Base-by-base conservation (phyloP, 371 early-diverging fungal species). In the Apophysomyces ossiformis region DNA sequence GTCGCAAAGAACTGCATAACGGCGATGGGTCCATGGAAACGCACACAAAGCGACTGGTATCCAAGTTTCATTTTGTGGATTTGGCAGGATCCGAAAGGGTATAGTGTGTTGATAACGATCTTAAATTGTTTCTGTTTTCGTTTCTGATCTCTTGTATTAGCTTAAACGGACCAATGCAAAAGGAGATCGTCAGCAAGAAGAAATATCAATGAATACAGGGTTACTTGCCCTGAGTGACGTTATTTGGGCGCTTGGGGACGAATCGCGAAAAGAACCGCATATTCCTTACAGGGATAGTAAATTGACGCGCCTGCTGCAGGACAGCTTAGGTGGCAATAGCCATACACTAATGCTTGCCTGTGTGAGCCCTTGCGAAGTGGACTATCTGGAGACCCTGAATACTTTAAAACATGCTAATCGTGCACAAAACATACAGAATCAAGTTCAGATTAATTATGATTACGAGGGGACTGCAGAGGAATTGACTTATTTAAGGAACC, bases 11-110 rank as follows among this genome's bases (percentile, higher is more conserved):
- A 21, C 9, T 26, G 21, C 16, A 50, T 18, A 13, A n/a, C n/a
- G 21, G 21, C 21, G 54, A 50, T 18, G 54, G 18, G 4, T 16
- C 21, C 21, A 9, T 50, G n/a, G 21, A 26, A 47, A 7, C 47
- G 7, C 7, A 21, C 11, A 21, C 21, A 9, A 50, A 50, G 16
- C 46, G 38, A 7, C 54, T 47, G 50, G 37, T 58, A 37, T 93
- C 95, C 46, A 99, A 99, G 78, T 95, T 98, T 70, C 95, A 98
- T 74, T 99, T 99, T 89, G 99, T 99, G 44, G 99, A 99, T 87
- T 82, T 99, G 70, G 99, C 99, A 41, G 99, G 99, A 26, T 95
- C 95, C 43, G 99, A 99, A 79, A 89, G 99, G 60, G 87, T 87
- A 83, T 61, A 99, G 77, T 87, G 74, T 18, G 99, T n/a, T 9